These are phyloP conservation scores for Samsoniella hepiali DNA, from an alignment of 2,329 filamentous ascomycete genomes.

Conservation along the genomic window DNA sequence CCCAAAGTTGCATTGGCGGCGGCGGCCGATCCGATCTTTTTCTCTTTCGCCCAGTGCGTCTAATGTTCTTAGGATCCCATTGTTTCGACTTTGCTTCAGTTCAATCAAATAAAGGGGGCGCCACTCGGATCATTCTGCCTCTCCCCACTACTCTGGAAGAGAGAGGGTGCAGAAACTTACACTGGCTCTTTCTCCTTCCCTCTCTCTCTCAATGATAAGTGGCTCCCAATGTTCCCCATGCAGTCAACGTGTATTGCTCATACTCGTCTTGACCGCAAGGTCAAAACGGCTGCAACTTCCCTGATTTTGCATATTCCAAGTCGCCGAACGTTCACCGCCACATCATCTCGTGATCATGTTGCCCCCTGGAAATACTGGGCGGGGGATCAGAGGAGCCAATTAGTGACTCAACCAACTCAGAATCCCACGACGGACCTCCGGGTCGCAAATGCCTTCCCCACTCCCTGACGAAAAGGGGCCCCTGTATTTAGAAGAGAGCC, in stretches of 20 bases:
- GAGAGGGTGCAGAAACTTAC: neutral
- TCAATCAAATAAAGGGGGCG: neutral
- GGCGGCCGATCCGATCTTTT: slow-evolving; percentile 10
- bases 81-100: neutral
- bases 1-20: slow-evolving; percentile 13
- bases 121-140: neutral
- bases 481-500: neutral
- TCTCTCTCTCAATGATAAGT: neutral
- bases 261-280: neutral
- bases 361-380: neutral
- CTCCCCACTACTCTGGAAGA: neutral
- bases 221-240: neutral
- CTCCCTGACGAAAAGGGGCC: neutral
- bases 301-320: neutral
- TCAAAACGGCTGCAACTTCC: neutral
- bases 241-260: neutral
- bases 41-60: neutral
- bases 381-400: slow-evolving; percentile 8
- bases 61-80: neutral
- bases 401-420: neutral
- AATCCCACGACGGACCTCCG: neutral
- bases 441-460: neutral
- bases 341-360: slow-evolving; percentile 10
- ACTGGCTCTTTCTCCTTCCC: neutral
- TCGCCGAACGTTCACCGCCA: slow-evolving; percentile 5